Evolutionary conservation across 176 grass and related monocot genomes (phyloP), one percentile per base, ranked within the genome.

Genomic region (Rhynchospora tenuis): DNA sequence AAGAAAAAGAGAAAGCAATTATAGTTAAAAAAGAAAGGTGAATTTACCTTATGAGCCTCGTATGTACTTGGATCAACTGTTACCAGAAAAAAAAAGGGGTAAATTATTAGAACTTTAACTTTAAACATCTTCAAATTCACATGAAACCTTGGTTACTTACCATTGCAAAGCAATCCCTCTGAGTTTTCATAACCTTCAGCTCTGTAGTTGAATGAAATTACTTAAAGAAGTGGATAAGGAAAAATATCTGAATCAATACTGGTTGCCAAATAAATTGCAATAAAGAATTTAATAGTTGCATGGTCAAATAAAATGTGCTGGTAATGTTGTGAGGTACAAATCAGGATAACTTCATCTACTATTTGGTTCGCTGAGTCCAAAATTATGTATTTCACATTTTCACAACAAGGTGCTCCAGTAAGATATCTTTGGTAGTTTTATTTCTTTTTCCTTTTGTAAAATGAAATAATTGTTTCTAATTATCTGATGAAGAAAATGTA

Each of bases 1-100:
- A 8, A 16, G 14, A 42, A 59, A 6, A 71, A 82, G 10, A 80
- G 58, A 43, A 58, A 16, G 33, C 3, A 5, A 28, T 64, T 59
- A 83, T 10, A 82, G 67, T 19, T 83, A 38, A 62, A 80, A 44
- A 59, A 47, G 13, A 44, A 59, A 47, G 13, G 16, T 46, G 59
- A 19, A 22, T 19, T 59, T 80, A 93, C 90, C 92, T 94, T 98
- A 24, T 87, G 86, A 54, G 87, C 68, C 86, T 94, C 87, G 27
- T 86, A 98, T 19, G 71, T 54, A 58, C 20, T 67, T 86, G 84
- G 86, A 83, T 94, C 84, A 90, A 98, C 95, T 94, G 86, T 83
- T 65, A 26, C 46, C 29, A 56, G 0, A 78, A 15, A 17, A 51
- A 1, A 31, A 46, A 44, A 46, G 33, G 31, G 31, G 42, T 29